Evolutionary conservation across 495 filamentous ascomycete species (phyloP).

Genomic region (Hyaloscypha variabilis): DNA sequence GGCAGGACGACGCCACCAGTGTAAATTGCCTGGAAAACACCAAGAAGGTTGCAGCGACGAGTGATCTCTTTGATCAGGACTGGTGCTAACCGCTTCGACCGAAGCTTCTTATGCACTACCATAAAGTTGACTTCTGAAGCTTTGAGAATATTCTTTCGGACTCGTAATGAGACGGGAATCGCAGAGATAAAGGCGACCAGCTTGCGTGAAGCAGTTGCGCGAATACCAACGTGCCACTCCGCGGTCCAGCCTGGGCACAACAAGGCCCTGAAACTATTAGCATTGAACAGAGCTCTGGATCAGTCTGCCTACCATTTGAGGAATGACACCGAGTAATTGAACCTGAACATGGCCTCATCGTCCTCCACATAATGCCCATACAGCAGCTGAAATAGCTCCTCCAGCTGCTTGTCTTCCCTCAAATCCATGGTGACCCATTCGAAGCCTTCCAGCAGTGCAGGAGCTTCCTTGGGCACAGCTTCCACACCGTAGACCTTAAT

Average conservation of each 20-base stretch:
- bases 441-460: constrained; percentile 71
- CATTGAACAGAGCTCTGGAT: constrained; percentile 2
- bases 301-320: constrained; percentile 72
- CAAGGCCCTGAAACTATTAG: constrained; percentile 69
- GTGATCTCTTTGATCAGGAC: constrained; percentile 98
- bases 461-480: constrained; percentile 72
- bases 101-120: constrained; percentile 95
- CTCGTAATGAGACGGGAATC: constrained; percentile 78
- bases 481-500: constrained; percentile 68
- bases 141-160: constrained; percentile 73
- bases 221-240: constrained; percentile 94
- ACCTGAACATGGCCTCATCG: constrained; percentile 93
- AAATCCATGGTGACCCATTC: constrained; percentile 95
- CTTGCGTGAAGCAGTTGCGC: constrained; percentile 73
- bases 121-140: constrained; percentile 97
- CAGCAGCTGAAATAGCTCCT: constrained; percentile 86
- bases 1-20: constrained; percentile 90
- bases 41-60: constrained; percentile 77
- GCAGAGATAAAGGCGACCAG: constrained; percentile 95
- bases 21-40: constrained; percentile 92
- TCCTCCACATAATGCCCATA: constrained; percentile 96
- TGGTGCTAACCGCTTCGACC: constrained; percentile 86
- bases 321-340: constrained; percentile 89
- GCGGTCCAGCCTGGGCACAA: constrained; percentile 94
- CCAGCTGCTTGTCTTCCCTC: constrained; percentile 56